Percentiles rank a stretch among this genome's conserved stretches.
Conservation (phyloP, 83 land plant genomes). For the Larix sibirica region DNA sequence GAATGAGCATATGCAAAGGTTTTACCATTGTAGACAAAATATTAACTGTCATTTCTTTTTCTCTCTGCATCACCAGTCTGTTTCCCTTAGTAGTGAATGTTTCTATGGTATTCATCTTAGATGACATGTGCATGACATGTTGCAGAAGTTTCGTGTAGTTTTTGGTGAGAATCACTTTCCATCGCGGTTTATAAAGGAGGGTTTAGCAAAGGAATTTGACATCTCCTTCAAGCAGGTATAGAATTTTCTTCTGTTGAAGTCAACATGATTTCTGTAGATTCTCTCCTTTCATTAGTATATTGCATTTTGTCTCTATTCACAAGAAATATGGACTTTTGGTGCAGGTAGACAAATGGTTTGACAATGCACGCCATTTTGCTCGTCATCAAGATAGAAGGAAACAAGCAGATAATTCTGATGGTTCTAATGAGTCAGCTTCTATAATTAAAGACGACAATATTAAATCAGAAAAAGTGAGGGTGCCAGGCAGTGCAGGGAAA, state of each 20-base stretch:
- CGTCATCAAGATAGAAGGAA: neutral
- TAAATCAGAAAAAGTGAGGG: neutral
- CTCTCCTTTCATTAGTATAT: neutral
- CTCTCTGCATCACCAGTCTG: neutral
- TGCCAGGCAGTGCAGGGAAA: neutral
- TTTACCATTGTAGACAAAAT: too few relatives aligned
- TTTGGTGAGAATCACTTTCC: conserved; percentile 8
- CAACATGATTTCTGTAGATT: too few relatives aligned
- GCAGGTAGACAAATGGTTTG: conserved; percentile 14
- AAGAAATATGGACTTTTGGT: neutral
- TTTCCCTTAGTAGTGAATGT: neutral
- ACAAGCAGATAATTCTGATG: neutral
- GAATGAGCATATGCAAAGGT: too few relatives aligned
- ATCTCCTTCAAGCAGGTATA: conserved; percentile 9
- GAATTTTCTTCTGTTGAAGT: neutral
- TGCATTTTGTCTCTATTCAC: neutral
- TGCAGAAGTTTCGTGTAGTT: conserved; percentile 8
- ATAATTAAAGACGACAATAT: neutral
- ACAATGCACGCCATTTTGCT: conserved; percentile 8
- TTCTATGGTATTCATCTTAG: neutral
- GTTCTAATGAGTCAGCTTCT: neutral
- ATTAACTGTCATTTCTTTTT: neutral
- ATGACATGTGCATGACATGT: neutral
- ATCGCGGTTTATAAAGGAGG: conserved; percentile 3
- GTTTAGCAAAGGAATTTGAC: conserved; percentile 14